phyloP scores from a whole-genome alignment of 257 asterid species.

The Rhazya stricta region DNA sequence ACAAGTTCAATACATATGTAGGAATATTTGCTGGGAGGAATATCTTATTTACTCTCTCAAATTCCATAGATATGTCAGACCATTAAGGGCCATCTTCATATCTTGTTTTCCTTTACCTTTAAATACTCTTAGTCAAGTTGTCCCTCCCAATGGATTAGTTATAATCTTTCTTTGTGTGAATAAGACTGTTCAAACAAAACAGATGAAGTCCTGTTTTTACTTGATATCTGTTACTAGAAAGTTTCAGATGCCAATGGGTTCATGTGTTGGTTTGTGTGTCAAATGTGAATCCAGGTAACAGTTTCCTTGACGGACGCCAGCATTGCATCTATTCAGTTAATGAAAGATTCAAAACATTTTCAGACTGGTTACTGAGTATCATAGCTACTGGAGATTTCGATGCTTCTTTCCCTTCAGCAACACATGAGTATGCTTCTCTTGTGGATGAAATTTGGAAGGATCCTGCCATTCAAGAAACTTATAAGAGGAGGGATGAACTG shows the following conservation, averaged over 20 bases:
- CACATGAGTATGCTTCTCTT: conserved; percentile 52
- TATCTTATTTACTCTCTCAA: too few species aligned
- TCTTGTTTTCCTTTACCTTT: neutral
- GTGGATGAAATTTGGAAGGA: conserved; percentile 63
- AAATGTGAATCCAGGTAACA: conserved; percentile 24
- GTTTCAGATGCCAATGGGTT: neutral
- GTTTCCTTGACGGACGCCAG: conserved; percentile 26
- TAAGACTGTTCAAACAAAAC: too few species aligned
- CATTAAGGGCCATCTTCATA: neutral
- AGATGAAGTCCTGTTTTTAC: neutral
- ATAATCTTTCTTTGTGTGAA: neutral
- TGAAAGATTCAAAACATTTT: conserved; percentile 1
- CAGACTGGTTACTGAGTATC: conserved; percentile 53
- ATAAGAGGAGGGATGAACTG: conserved; percentile 40
- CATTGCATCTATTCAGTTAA: conserved; percentile 39
- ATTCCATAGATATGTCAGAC: neutral
- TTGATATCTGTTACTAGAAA: neutral
- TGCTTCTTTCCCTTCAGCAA: conserved; percentile 43
- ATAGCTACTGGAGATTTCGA: conserved; percentile 46
- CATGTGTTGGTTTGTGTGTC: neutral
- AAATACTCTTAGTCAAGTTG: too few species aligned
- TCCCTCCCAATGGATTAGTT: too few species aligned
- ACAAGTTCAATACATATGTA: neutral
- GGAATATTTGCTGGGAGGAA: neutral
- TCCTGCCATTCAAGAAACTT: conserved; percentile 66